These are phyloP conservation scores for Xylaria sp. DNA, from an alignment of 2,329 filamentous ascomycete genomes.

Conservation along the genomic window DNA sequence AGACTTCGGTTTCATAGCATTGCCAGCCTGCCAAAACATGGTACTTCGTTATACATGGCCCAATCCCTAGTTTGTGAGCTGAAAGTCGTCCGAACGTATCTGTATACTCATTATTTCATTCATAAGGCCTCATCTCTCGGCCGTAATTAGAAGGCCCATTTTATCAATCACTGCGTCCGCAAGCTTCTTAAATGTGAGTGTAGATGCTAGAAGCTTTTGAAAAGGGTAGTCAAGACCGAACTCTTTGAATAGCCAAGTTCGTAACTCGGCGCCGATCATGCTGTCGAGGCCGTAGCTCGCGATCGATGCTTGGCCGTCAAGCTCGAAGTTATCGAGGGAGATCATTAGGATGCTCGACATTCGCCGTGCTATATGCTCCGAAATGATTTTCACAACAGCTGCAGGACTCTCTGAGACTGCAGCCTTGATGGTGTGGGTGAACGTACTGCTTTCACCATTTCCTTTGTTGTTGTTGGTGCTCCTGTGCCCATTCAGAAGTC, in stretches of 20 bases:
- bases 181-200: slow-evolving; percentile 42
- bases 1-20: neutral
- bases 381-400: slow-evolving; percentile 18
- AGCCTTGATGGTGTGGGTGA: slow-evolving; percentile 29
- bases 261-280: slow-evolving; percentile 52
- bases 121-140: neutral
- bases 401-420: slow-evolving; percentile 31
- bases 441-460: slow-evolving; percentile 29
- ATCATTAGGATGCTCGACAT: slow-evolving; percentile 44
- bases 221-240: slow-evolving; percentile 53
- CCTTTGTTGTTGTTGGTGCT: slow-evolving; percentile 17
- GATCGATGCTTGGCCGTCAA: slow-evolving; percentile 40
- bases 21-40: neutral
- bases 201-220: slow-evolving; percentile 51
- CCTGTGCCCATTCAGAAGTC: slow-evolving; percentile 10
- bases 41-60: neutral
- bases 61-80: neutral
- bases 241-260: slow-evolving; percentile 52
- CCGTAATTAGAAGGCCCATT: neutral
- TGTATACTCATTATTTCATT: neutral
- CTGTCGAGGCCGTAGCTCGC: slow-evolving; percentile 51
- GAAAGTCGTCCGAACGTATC: neutral
- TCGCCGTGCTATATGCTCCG: slow-evolving; percentile 37
- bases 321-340: slow-evolving; percentile 37
- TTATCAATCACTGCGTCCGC: slow-evolving; percentile 22